These are phyloP conservation scores for Castanopsis chinensis DNA, from an alignment of 306 rosid genomes.

Conservation along the genomic window DNA sequence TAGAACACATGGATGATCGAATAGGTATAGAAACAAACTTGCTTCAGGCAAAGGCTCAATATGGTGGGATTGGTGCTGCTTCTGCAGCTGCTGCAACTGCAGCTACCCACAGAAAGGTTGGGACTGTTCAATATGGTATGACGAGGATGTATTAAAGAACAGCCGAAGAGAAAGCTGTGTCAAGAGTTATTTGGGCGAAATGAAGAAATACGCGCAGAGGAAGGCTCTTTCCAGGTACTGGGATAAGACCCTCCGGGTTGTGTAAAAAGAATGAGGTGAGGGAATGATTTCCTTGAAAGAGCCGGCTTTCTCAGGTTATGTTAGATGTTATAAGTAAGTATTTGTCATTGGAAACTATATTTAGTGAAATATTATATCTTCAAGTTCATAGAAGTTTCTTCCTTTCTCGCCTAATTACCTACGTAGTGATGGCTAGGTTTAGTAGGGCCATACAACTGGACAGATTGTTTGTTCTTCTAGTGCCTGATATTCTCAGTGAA, in stretches of 20 bases:
- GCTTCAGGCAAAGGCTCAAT: conserved; percentile 61
- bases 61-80: conserved; percentile 51
- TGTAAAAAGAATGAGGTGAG: conserved; percentile 21
- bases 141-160: conserved; percentile 55
- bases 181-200: conserved; percentile 11
- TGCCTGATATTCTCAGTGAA: too few species aligned
- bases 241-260: conserved; percentile 8
- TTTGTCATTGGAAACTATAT: conserved; percentile 24
- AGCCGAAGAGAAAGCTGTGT: not conserved
- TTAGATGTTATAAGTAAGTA: conserved; percentile 19
- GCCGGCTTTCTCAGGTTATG: conserved; percentile 24
- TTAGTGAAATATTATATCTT: conserved; percentile 18
- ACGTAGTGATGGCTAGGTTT: not conserved
- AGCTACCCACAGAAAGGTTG: conserved; percentile 60
- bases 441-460: not conserved
- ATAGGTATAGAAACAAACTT: conserved; percentile 52
- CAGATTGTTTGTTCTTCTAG: too few species aligned
- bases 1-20: conserved; percentile 44
- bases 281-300: conserved; percentile 24
- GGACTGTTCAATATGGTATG: conserved; percentile 68
- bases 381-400: conserved; percentile 9
- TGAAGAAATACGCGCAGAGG: conserved; percentile 22
- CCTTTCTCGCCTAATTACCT: not conserved
- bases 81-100: conserved; percentile 42
- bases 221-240: conserved; percentile 22